Evolutionary conservation across 257 asterid species (phyloP).

Genomic region (Solanum corneliomulleri): DNA sequence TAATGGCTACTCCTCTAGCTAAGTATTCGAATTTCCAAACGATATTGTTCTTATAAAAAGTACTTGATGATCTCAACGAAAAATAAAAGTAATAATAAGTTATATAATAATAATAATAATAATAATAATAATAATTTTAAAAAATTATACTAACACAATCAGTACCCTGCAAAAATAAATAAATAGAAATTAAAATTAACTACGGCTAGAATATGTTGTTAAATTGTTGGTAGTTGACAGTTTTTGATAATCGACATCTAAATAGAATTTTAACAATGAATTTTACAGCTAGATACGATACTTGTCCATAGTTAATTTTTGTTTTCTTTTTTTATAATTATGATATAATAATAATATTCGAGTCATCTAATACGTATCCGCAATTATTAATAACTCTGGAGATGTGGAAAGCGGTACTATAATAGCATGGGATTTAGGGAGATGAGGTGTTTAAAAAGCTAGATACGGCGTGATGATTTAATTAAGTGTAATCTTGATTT

Average conservation of each 20-base stretch:
- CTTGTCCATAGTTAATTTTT: not conserved
- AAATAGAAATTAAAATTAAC: not conserved
- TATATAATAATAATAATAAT: not conserved
- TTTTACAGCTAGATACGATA: not conserved
- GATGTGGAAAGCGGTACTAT: not conserved
- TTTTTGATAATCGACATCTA: not conserved
- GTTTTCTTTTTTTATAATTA: not conserved
- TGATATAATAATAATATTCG: not conserved
- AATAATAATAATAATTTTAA: no score
- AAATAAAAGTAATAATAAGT: not conserved
- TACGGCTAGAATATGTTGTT: not conserved
- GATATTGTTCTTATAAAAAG: not conserved
- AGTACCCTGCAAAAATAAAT: not conserved
- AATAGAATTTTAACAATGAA: not conserved
- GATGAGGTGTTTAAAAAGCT: not conserved
- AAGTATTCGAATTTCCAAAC: not conserved
- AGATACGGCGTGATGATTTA: not conserved
- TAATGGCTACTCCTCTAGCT: not conserved
- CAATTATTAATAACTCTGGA: not conserved
- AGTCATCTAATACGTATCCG: not conserved
- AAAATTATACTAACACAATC: not conserved
- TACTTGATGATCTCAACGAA: not conserved
- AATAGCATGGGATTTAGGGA: not conserved
- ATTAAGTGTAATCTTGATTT: not conserved
- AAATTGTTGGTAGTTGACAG: not conserved